Percentiles rank a stretch among this genome's conserved stretches.
phyloP scores from a whole-genome alignment of 163 green algal species.

The Scenedesmus sp. region DNA sequence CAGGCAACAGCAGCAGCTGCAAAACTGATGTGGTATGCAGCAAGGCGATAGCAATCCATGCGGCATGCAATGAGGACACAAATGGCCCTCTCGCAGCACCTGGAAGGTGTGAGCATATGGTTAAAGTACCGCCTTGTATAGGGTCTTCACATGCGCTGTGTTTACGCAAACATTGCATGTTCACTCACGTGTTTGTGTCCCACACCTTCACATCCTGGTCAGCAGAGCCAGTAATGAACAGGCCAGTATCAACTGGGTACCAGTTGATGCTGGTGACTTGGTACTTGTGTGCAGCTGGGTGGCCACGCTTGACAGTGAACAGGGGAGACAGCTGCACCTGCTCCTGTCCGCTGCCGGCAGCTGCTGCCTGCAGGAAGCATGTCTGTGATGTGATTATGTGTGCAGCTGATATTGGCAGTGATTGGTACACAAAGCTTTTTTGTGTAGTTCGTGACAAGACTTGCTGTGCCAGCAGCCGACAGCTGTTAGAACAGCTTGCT shows the following conservation, averaged over 20 bases:
- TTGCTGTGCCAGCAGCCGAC: no score
- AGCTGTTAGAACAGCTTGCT: no score
- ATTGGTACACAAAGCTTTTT: not conserved
- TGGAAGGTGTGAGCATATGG: not conserved
- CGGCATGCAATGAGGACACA: not conserved
- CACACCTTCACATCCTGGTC: constrained; percentile 80
- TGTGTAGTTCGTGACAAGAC: no score
- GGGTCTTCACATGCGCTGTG: no score
- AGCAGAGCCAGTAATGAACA: constrained; percentile 88
- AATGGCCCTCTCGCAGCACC: no score
- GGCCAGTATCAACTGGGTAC: constrained; percentile 90
- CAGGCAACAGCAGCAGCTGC: not conserved
- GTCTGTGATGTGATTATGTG: not conserved
- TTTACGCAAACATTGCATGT: not conserved
- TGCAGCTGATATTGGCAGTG: not conserved
- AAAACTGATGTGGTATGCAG: not conserved
- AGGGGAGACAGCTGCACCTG: constrained; percentile 22
- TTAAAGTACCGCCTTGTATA: not conserved
- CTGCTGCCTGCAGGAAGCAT: constrained; percentile 7
- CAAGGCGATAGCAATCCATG: not conserved
- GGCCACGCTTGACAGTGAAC: not conserved
- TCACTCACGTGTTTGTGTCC: constrained; percentile 29
- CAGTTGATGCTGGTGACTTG: constrained; percentile 69
- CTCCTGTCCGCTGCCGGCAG: not conserved
- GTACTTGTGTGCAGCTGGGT: not conserved